Evolutionary conservation across 2,329 filamentous ascomycete species (phyloP).

Genomic region (Pestalotiopsis sp.): DNA sequence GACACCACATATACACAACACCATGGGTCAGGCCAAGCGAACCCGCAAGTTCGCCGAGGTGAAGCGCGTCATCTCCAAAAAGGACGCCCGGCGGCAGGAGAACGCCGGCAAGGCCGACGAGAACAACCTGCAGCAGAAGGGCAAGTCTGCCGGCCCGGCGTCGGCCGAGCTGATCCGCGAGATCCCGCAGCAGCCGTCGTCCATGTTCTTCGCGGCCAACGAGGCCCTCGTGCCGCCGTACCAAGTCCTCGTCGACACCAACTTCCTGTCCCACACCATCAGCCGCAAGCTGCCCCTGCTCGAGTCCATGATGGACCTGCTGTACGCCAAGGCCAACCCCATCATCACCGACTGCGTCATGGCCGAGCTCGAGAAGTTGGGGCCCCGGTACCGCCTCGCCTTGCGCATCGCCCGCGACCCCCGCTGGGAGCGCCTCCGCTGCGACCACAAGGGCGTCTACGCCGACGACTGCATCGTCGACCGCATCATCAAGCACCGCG

Average conservation of each 20-base stretch:
- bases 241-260: conserved; percentile 75
- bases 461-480: conserved; percentile 84
- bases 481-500: conserved; percentile 66
- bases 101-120: conserved; percentile 71
- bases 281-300: conserved; percentile 83
- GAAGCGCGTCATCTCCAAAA: conserved; percentile 53
- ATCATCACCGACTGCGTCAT: conserved; percentile 84
- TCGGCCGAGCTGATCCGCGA: conserved; percentile 70
- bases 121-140: conserved; percentile 54
- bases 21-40: conserved; percentile 79
- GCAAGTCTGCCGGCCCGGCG: conserved; percentile 46
- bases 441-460: conserved; percentile 79
- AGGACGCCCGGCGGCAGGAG: conserved; percentile 80
- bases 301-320: conserved; percentile 78
- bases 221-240: conserved; percentile 80
- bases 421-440: conserved; percentile 81
- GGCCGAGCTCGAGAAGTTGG: conserved; percentile 87
- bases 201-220: conserved; percentile 76
- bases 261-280: conserved; percentile 89
- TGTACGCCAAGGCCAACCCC: conserved; percentile 89
- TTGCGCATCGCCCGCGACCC: conserved; percentile 86
- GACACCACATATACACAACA: conserved; percentile 12
- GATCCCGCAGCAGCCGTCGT: conserved; percentile 79
- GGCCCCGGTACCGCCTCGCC: conserved; percentile 85
- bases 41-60: conserved; percentile 84